Percentiles rank a stretch among this genome's conserved stretches.
phyloP scores from a whole-genome alignment of 2,329 filamentous ascomycete species.

The Dothistroma septosporum region DNA sequence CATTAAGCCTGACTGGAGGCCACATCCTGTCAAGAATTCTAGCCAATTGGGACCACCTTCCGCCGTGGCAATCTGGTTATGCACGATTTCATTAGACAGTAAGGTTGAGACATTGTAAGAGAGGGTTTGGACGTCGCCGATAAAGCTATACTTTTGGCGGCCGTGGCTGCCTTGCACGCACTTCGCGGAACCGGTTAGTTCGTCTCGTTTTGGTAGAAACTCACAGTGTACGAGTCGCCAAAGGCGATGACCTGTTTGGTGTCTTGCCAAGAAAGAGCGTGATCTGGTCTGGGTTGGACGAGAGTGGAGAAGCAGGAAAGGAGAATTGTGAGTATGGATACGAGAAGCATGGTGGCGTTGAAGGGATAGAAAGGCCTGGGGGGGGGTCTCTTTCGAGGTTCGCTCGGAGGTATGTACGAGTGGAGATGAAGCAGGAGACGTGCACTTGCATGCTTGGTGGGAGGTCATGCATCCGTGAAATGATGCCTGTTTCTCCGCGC shows the following conservation, averaged over 20 bases:
- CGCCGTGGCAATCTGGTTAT: constrained; percentile 49
- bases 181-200: constrained; percentile 40
- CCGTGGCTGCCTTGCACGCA: constrained; percentile 54
- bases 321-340: neutral
- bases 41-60: constrained; percentile 55
- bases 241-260: constrained; percentile 40
- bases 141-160: constrained; percentile 51
- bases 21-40: constrained; percentile 51
- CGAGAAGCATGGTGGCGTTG: neutral
- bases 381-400: too few relatives aligned
- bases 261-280: constrained; percentile 8
- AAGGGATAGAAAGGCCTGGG: neutral
- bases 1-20: constrained; percentile 29
- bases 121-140: constrained; percentile 50
- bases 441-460: neutral
- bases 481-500: neutral
- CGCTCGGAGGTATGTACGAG: neutral
- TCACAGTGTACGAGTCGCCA: constrained; percentile 31
- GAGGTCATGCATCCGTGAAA: neutral
- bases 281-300: neutral
- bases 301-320: neutral
- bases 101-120: constrained; percentile 44
- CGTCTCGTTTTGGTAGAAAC: constrained; percentile 46
- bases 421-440: neutral
- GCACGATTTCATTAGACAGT: constrained; percentile 48